phyloP scores from a whole-genome alignment of 495 filamentous ascomycete genomes.

The Parathielavia appendiculata region DNA sequence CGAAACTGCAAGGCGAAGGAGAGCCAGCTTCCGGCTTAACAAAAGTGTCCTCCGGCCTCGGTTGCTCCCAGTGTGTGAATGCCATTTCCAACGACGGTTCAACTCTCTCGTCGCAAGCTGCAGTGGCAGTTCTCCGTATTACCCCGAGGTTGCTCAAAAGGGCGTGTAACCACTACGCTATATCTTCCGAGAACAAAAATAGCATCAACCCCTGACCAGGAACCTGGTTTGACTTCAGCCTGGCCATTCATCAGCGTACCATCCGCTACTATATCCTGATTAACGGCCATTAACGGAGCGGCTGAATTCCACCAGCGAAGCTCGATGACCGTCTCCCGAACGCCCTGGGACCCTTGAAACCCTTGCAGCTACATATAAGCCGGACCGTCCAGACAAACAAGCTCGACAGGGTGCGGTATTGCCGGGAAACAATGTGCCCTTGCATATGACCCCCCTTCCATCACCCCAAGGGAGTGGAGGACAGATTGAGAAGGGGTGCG shows the following conservation, averaged over 20 bases:
- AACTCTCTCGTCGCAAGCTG: neutral
- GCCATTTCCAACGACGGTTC: neutral
- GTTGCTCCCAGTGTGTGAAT: too few species aligned
- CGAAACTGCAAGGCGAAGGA: constrained; percentile 6
- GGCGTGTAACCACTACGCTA: neutral
- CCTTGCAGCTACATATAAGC: neutral
- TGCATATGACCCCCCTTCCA: too few species aligned
- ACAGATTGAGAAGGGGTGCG: too few species aligned
- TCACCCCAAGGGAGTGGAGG: too few species aligned
- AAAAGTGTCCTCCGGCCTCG: neutral
- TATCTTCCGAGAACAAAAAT: constrained; percentile 4
- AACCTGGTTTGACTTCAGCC: neutral
- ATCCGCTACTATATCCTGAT: neutral
- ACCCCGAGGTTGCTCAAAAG: neutral
- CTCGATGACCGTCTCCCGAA: neutral
- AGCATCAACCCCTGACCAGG: neutral
- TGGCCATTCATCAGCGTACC: neutral
- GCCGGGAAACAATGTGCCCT: neutral
- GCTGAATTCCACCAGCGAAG: constrained; percentile 1
- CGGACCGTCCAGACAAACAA: neutral
- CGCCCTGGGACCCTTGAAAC: too few species aligned
- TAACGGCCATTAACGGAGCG: neutral
- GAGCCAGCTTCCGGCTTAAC: constrained; percentile 2
- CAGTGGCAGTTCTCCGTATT: neutral
- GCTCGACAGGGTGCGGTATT: neutral